phyloP scores from a whole-genome alignment of 1,139 yeast species.

The Debaryomyces sp. region DNA sequence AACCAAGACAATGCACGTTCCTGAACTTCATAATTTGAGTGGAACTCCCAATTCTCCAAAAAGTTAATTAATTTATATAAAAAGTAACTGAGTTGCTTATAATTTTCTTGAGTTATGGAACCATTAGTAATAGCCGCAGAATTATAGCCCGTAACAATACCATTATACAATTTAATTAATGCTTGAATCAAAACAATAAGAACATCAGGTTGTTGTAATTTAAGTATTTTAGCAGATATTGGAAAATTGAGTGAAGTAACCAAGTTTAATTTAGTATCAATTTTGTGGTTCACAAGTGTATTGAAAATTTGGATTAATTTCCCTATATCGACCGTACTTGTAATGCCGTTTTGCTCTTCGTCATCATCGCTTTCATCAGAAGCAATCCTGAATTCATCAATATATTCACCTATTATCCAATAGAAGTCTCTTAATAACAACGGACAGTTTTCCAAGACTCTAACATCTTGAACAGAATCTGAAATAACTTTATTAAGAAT shows the following conservation, averaged over 20 bases:
- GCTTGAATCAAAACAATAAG: slow-evolving; percentile 52
- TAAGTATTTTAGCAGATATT: slow-evolving; percentile 30
- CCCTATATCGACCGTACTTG: slow-evolving; percentile 21
- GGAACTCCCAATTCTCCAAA: slow-evolving; percentile 41
- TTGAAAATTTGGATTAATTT: slow-evolving; percentile 38
- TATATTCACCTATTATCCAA: slow-evolving; percentile 85
- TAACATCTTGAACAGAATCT: slow-evolving; percentile 30
- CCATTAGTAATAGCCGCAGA: slow-evolving; percentile 21
- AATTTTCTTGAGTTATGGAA: slow-evolving; percentile 26
- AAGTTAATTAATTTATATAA: slow-evolving; percentile 36
- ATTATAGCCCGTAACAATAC: slow-evolving; percentile 36
- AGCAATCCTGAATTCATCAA: slow-evolving; percentile 25
- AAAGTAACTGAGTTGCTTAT: slow-evolving; percentile 31
- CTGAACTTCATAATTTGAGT: slow-evolving; percentile 75
- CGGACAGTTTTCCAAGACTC: slow-evolving; percentile 40
- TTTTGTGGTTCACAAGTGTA: slow-evolving; percentile 30
- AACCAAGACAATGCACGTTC: slow-evolving; percentile 83
- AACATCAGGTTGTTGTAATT: slow-evolving; percentile 31
- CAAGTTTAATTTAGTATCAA: slow-evolving; percentile 28
- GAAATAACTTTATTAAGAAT: slow-evolving; percentile 33
- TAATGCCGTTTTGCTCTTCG: slow-evolving; percentile 13
- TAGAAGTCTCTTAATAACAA: slow-evolving; percentile 47
- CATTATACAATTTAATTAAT: slow-evolving; percentile 52
- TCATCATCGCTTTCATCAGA: slow-evolving; percentile 24
- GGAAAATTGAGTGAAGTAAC: slow-evolving; percentile 26